Evolutionary conservation across 176 grass and related monocot species (phyloP).

Genomic region (Aegilops bicornis): DNA sequence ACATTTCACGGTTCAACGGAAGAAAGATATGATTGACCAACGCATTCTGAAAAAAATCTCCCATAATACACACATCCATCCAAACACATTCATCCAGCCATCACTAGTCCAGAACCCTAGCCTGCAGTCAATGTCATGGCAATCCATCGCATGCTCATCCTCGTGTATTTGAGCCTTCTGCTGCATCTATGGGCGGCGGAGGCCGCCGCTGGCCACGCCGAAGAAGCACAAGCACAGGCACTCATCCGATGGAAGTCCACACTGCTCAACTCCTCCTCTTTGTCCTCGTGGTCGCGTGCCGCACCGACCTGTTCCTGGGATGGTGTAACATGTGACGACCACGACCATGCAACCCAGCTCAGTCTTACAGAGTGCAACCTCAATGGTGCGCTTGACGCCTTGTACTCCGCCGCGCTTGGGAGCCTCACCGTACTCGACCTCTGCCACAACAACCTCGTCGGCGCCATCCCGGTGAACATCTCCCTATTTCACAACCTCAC

Average conservation of each 20-base stretch:
- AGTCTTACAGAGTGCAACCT: background rate
- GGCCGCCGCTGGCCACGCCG: too few relatives aligned
- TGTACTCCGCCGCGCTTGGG: constrained; percentile 8
- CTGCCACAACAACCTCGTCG: constrained; percentile 5
- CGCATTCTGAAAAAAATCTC: too few relatives aligned
- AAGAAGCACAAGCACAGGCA: constrained; percentile 7
- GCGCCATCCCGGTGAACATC: constrained; percentile 34
- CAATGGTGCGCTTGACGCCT: constrained; percentile 25
- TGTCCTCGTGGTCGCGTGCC: constrained; percentile 36
- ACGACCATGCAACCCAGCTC: constrained; percentile 25
- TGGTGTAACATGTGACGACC: constrained; percentile 35
- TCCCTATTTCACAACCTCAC: background rate
- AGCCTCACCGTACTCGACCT: constrained; percentile 30
- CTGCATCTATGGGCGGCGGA: too few relatives aligned
- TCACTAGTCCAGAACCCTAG: too few relatives aligned
- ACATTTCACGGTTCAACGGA: too few relatives aligned
- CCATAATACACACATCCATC: too few relatives aligned
- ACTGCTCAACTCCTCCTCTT: background rate
- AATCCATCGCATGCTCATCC: too few relatives aligned
- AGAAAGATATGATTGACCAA: too few relatives aligned
- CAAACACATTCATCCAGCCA: too few relatives aligned
- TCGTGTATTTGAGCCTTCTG: too few relatives aligned
- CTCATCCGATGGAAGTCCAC: constrained; percentile 23
- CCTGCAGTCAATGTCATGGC: too few relatives aligned
- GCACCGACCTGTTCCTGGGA: constrained; percentile 41